Base-by-base conservation (phyloP, 768 basidiomycete genomes). In the Suillus tomentosus region DNA sequence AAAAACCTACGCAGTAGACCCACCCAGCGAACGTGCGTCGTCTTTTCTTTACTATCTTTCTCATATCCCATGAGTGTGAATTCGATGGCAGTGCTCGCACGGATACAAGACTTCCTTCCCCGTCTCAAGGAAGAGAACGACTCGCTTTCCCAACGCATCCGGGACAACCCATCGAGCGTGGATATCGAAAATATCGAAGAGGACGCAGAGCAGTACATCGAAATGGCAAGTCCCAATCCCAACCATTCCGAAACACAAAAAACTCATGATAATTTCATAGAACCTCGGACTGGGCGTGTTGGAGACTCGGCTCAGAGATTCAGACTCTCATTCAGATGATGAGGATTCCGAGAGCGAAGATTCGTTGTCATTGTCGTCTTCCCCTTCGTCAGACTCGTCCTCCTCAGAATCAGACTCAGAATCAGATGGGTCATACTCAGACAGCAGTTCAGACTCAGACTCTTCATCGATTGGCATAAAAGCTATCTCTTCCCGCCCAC, bases 91-190 rank as follows among this genome's bases (percentile, higher is more conserved):
- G 90, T 92, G 22, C 77, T 92, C 7, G 79, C 84, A 11, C 85
- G 89, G 19, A 79, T 91, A 4, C 84, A 86, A 71, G 82, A 85
- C 0, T 91, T 92, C 70, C 81, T 92, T 6, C 89, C 89, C 3
- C 78, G 85, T 67, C 77, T 91, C 19, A 83, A 86, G 55, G 87
- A 86, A 14, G 87, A 89, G 3, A 91, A 90, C 67, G 80, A 79
- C 2, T 72, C 81, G 1, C 80, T 91, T 19, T 69, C 79, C 3
- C 77, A 80, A 63, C 79, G 79, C n/a, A 77, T 76, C 11, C 73
- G 80, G 45, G 72, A 74, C 47, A 81, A 87, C 64, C 88, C 87
- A 1, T 70, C 73, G 19, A 87, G 85, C 67, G 77, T 91, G n/a
- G 85, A 91, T 69, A 90, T 92, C 47, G 91, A 92, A 73, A 80